Evolutionary conservation across 2,329 filamentous ascomycete genomes (phyloP), one percentile per base, ranked within the genome.

Genomic region (Ciborinia camelliae): DNA sequence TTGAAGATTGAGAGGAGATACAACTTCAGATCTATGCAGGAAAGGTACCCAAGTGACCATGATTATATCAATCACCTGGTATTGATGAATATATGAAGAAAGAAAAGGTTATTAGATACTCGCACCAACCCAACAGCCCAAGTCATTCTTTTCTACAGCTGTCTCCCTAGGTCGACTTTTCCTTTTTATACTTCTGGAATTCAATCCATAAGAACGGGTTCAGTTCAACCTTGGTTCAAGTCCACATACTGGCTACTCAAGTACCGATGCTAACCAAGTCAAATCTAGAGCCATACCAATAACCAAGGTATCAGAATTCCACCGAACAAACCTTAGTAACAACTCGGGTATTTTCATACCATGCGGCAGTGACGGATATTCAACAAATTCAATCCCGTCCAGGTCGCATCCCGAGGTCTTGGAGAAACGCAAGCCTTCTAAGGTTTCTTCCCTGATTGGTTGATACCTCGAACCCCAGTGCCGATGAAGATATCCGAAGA

Each of bases 401-500:
- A 58, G 54, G 54, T 23, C 54, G 28, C 54, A 58, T 58, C 41
- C 41, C 41, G 28, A 58, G 54, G 14, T 30, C 28, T 6, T 58
- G 28, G 41, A 23, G 41, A 26, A 10, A 35, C 23, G 41, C 54
- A 47, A n/a, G 14, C 20, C 39, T 20, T n/a, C n/a, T n/a, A n/a
- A n/a, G n/a, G n/a, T 23, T n/a, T 8, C 26, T 20, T 32, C 41
- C 14, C 32, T 58, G 41, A 58, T 47, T 58, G 55, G 55, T 9
- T 12, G 6, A 20, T 14, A 20, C 23, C 28, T 47, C 55, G n/a
- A 47, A 26, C 28, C 41, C 28, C n/a, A 9, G 28, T 47, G 41
- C 55, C 35, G 41, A 58, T 45, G 55, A 58, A 47, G 54, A 32
- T 45, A 23, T 57, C 39, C 54, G 39, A 26, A 23, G 41, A 58